Evolutionary conservation across 371 early-diverging fungal species (phyloP).

Genomic region (Apophysomyces ossiformis): DNA sequence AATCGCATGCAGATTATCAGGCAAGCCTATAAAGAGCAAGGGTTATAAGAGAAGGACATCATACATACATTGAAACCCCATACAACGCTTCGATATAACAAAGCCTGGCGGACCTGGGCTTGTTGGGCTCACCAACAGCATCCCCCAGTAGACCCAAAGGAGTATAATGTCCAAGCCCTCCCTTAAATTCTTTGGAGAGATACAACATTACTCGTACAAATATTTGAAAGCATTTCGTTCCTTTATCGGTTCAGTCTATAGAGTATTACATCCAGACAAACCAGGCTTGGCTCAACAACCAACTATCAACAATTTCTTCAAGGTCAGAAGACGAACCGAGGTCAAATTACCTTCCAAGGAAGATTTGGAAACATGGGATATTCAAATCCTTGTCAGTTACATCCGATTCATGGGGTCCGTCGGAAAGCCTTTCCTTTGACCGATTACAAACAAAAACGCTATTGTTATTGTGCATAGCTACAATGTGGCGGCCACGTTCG

Average conservation of each 20-base stretch:
- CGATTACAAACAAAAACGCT: background rate
- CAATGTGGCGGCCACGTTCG: background rate
- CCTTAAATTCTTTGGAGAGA: background rate
- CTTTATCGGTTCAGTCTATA: background rate
- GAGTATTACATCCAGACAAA: background rate
- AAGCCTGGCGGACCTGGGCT: conserved; percentile 17
- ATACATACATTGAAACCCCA: background rate
- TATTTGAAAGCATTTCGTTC: background rate
- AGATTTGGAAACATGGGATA: background rate
- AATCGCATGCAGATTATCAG: conserved; percentile 29
- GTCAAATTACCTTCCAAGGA: background rate
- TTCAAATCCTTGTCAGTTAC: background rate
- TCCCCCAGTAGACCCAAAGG: background rate
- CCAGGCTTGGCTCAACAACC: background rate
- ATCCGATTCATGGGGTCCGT: background rate
- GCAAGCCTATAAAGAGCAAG: conserved; percentile 8
- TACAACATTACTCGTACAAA: background rate
- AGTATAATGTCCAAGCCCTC: background rate
- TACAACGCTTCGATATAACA: conserved; percentile 17
- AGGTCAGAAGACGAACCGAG: background rate
- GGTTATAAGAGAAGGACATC: conserved; percentile 14
- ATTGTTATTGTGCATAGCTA: background rate
- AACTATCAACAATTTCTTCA: background rate
- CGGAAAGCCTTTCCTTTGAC: background rate
- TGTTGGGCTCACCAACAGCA: background rate